Percentiles rank a stretch among this genome's conserved stretches.
phyloP scores from a whole-genome alignment of 345 rosid genomes.

The Rubroshorea leprosula region DNA sequence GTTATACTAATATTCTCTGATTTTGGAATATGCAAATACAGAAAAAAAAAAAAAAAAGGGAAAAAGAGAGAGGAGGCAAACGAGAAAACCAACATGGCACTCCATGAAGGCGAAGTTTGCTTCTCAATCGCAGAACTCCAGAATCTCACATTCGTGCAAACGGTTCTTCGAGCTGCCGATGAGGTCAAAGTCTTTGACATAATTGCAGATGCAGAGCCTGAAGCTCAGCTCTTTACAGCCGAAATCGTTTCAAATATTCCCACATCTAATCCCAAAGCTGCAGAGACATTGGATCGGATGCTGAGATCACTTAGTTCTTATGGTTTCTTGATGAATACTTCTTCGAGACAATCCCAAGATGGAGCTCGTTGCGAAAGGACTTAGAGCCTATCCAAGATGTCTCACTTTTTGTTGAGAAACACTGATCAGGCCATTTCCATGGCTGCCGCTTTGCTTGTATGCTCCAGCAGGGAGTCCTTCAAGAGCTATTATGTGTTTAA shows the following conservation, averaged over 20 bases:
- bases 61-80: no score
- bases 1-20: no score
- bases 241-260: conserved; percentile 5
- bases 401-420: neutral
- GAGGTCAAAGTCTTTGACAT: conserved; percentile 11
- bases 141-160: neutral
- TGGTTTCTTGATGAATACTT: neutral
- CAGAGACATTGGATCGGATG: neutral
- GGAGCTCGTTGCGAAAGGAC: no score
- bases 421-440: neutral
- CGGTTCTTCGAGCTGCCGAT: conserved; percentile 1
- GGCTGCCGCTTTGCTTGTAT: no score
- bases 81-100: no score
- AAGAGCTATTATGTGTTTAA: neutral
- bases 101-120: neutral
- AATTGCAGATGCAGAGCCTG: neutral
- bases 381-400: neutral
- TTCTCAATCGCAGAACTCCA: neutral
- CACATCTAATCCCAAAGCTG: neutral
- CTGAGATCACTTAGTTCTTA: neutral
- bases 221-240: neutral
- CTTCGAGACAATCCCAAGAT: no score
- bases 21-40: no score
- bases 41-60: no score
- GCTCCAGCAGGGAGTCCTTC: neutral